Evolutionary conservation across 805 yeast species (phyloP).

Genomic region (Blastobotrys chiropterorum): DNA sequence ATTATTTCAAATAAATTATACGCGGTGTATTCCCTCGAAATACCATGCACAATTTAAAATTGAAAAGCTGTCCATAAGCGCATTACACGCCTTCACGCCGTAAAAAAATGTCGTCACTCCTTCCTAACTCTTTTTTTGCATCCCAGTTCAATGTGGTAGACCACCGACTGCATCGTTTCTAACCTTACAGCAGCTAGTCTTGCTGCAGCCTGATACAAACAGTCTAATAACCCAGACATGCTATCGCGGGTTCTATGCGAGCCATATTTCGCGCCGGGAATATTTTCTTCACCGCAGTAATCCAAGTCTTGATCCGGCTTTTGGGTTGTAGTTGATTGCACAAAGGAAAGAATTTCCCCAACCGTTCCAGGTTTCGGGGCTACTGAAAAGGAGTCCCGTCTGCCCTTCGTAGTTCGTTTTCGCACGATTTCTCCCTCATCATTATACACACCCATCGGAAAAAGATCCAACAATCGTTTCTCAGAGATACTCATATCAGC

Average conservation of each 20-base stretch:
- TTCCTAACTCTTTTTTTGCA: neutral
- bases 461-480: constrained; percentile 18
- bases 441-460: constrained; percentile 19
- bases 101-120: too few relatives aligned
- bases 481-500: neutral
- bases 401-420: neutral
- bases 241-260: neutral
- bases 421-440: constrained; percentile 1
- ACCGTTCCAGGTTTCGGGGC: constrained; percentile 9
- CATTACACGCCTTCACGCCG: too few relatives aligned
- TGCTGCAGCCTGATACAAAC: constrained; percentile 10
- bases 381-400: constrained; percentile 1
- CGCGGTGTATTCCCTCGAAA: too few relatives aligned
- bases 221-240: constrained; percentile 4
- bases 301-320: neutral
- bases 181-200: constrained; percentile 9
- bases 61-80: too few relatives aligned
- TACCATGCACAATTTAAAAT: too few relatives aligned
- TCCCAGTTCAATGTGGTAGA: neutral
- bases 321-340: constrained; percentile 6
- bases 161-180: constrained; percentile 2
- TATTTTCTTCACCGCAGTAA: neutral
- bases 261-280: constrained; percentile 10
- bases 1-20: too few relatives aligned
- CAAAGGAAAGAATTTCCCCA: constrained; percentile 8